These are phyloP conservation scores for Parasitella parasitica DNA, from an alignment of 371 early-diverging fungal genomes.

Conservation along the genomic window DNA sequence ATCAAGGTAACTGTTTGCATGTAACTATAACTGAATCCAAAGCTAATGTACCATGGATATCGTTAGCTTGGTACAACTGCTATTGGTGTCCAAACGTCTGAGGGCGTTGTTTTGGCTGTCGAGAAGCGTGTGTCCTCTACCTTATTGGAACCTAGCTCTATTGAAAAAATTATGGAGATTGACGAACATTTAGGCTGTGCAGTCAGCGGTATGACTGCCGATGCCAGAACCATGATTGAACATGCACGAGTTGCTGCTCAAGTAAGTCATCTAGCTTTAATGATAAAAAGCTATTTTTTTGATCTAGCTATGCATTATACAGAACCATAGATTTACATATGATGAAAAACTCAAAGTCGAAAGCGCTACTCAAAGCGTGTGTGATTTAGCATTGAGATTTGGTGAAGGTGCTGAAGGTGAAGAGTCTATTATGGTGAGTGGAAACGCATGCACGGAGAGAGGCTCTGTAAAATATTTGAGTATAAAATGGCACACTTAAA, in stretches of 20 bases:
- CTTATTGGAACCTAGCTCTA: constrained; percentile 89
- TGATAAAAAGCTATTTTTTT: background rate
- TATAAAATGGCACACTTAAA: too few relatives aligned
- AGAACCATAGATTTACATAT: constrained; percentile 95
- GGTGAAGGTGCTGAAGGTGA: constrained; percentile 97
- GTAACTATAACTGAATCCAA: too few relatives aligned
- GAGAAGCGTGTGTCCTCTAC: constrained; percentile 96
- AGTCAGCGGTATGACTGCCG: constrained; percentile 96
- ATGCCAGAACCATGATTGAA: constrained; percentile 96
- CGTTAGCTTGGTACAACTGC: constrained; percentile 97
- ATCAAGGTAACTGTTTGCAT: constrained; percentile 98
- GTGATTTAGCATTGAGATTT: constrained; percentile 95
- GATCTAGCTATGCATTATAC: background rate
- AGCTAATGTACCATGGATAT: too few relatives aligned
- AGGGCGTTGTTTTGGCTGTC: constrained; percentile 94
- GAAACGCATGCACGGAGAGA: background rate
- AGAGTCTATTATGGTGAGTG: constrained; percentile 89
- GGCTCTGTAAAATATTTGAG: too few relatives aligned
- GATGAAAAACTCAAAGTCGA: constrained; percentile 95
- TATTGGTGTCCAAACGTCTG: constrained; percentile 92
- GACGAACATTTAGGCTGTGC: constrained; percentile 95
- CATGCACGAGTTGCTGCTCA: constrained; percentile 96
- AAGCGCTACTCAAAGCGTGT: constrained; percentile 95
- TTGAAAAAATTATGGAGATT: constrained; percentile 97
- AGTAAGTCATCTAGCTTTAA: constrained; percentile 40